Base-by-base conservation (phyloP, 352 stramenopile species). In the Phytophthora pini region DNA sequence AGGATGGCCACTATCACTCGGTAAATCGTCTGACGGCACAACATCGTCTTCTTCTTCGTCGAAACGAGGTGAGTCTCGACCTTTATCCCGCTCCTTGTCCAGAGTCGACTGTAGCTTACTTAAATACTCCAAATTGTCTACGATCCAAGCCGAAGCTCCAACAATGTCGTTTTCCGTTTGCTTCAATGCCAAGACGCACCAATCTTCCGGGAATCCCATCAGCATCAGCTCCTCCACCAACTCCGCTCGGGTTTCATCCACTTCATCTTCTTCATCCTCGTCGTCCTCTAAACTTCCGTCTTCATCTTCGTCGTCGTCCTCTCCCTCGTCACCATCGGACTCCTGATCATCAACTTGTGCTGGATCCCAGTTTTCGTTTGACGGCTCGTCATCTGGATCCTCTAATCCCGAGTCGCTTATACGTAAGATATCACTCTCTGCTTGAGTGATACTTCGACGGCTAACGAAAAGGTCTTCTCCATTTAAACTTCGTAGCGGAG, bases 131-230 rank as follows among this genome's bases (percentile, higher is more conserved):
- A 98, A 63, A 55, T 98, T 97, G 51, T 98, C 93, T 1, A 98
- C 92, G 49, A 98, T 98, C 93, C 93, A 98, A 3, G 92, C 89
- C 0, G 89, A 97, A 0, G 93, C 93, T 43, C 76, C 76, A 1
- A 98, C 83, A 38, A 98, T 94, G 47, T 98, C 89, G 53, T 97
- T 97, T 47, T 91, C 83, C 0, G 91, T 97, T 46, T 98, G 88
- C 22, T 97, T 95, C 27, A 98, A 61, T 1, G 92, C 93, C 40
- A 97, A 51, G 0, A 95, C 67, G 31, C 93, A 98, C 93, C 93
- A 98, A 56, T 97, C 90, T 58, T 97, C 84, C 0, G 92, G 91
- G 43, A 98, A 98, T 0, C 93, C 93, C 86, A 98, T 98, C 7
- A 97, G 75, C 81, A 95, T 95, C 4, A 98, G 74, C 68, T 98